Evolutionary conservation across 2,329 filamentous ascomycete genomes (phyloP).

Genomic region (Fusarium sp.): DNA sequence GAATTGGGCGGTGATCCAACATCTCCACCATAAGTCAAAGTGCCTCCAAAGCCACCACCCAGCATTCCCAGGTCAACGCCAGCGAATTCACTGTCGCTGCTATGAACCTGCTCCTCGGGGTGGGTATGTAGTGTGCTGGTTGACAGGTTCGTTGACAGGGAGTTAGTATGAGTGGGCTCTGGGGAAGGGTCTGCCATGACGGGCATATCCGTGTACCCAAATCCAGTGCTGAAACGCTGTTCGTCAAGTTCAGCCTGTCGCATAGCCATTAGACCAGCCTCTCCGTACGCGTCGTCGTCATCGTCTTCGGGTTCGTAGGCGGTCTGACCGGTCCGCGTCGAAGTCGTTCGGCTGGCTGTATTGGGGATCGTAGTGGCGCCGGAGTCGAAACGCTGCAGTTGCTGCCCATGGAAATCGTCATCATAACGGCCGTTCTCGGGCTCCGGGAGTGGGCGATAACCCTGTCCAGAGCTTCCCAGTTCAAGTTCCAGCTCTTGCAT

Average conservation of each 20-base stretch:
- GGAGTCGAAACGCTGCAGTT: constrained; percentile 63
- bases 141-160: constrained; percentile 57
- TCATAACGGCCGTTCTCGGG: constrained; percentile 61
- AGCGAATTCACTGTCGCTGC: constrained; percentile 79
- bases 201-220: constrained; percentile 50
- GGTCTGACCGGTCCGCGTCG: constrained; percentile 34
- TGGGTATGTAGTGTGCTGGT: constrained; percentile 57
- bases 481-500: constrained; percentile 70
- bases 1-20: constrained; percentile 56
- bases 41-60: constrained; percentile 75
- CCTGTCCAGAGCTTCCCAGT: constrained; percentile 53
- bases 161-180: constrained; percentile 43
- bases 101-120: constrained; percentile 61
- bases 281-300: constrained; percentile 89
- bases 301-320: constrained; percentile 59
- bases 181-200: constrained; percentile 42
- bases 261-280: constrained; percentile 85
- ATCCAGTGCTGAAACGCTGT: constrained; percentile 58
- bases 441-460: constrained; percentile 53
- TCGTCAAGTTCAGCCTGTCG: constrained; percentile 85
- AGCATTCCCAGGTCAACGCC: constrained; percentile 77
- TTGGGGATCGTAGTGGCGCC: constrained; percentile 58
- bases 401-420: constrained; percentile 56
- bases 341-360: constrained; percentile 39
- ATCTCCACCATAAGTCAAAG: constrained; percentile 62